Percentiles rank a stretch among this genome's conserved stretches.
phyloP scores from a whole-genome alignment of 2,329 filamentous ascomycete genomes.

The Verticillium dahliae region DNA sequence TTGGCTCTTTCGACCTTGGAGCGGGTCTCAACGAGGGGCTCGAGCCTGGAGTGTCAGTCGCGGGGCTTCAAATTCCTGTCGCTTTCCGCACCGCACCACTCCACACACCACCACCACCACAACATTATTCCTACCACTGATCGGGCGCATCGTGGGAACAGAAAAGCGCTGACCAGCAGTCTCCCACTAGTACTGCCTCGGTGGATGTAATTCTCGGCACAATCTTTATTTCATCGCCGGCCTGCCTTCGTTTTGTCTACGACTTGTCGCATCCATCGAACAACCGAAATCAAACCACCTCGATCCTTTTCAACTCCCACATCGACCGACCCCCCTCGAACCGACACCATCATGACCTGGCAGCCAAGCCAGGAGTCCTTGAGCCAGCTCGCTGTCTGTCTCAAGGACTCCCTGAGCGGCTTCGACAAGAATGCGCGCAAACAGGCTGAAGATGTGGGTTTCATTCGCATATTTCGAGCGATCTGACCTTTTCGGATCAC shows the following conservation, averaged over 20 bases:
- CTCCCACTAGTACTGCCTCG: background rate
- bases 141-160: background rate
- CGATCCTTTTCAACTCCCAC: conserved; percentile 1
- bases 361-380: conserved; percentile 83
- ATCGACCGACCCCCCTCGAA: conserved; percentile 7
- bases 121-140: background rate
- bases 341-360: conserved; percentile 66
- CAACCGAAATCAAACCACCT: background rate
- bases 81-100: background rate
- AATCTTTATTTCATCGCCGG: background rate
- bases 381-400: conserved; percentile 79
- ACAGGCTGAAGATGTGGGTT: conserved; percentile 71
- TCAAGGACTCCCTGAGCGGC: conserved; percentile 87
- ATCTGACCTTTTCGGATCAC: background rate
- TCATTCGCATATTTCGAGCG: background rate
- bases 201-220: background rate
- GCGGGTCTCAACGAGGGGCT: background rate
- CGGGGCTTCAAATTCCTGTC: background rate
- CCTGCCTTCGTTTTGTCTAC: background rate
- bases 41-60: background rate
- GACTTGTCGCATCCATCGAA: background rate
- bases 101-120: background rate
- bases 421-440: conserved; percentile 76
- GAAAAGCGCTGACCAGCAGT: background rate
- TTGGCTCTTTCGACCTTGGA: background rate